Conservation (phyloP, 768 basidiomycete species). For the Phaffia tasmanica region DNA sequence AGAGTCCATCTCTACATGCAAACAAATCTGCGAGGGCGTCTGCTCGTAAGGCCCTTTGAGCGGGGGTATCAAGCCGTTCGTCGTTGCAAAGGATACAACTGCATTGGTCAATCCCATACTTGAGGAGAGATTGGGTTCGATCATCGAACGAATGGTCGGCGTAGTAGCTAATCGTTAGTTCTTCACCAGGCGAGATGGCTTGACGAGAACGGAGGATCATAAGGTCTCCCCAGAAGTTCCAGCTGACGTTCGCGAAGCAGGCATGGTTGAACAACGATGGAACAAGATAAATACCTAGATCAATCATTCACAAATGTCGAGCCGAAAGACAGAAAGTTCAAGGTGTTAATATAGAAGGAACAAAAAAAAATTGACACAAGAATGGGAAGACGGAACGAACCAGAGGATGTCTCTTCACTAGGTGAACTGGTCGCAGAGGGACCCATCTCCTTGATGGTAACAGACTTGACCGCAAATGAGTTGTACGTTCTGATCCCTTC, state of each 20-base stretch:
- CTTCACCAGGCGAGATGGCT: slow-evolving; percentile 31
- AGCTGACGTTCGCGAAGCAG: slow-evolving; percentile 32
- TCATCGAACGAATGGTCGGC: slow-evolving; percentile 10
- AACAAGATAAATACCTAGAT: slow-evolving; percentile 33
- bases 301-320: slow-evolving; percentile 14
- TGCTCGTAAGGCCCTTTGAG: too few species aligned
- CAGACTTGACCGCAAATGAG: slow-evolving; percentile 25
- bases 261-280: slow-evolving; percentile 40
- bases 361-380: not conserved
- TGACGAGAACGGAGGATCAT: slow-evolving; percentile 35
- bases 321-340: not conserved
- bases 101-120: not conserved
- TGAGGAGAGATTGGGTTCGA: not conserved
- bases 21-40: too few species aligned
- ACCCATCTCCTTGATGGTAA: not conserved
- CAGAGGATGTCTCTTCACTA: not conserved
- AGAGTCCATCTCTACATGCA: too few species aligned
- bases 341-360: too few species aligned
- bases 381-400: not conserved
- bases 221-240: slow-evolving; percentile 32
- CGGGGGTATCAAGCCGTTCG: not conserved
- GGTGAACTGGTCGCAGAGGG: too few species aligned
- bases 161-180: slow-evolving; percentile 31
- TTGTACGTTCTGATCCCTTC: slow-evolving; percentile 33
- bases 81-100: not conserved